Evolutionary conservation across 331 rosid genomes (phyloP).

Genomic region (Rhamnella rubrinervis): DNA sequence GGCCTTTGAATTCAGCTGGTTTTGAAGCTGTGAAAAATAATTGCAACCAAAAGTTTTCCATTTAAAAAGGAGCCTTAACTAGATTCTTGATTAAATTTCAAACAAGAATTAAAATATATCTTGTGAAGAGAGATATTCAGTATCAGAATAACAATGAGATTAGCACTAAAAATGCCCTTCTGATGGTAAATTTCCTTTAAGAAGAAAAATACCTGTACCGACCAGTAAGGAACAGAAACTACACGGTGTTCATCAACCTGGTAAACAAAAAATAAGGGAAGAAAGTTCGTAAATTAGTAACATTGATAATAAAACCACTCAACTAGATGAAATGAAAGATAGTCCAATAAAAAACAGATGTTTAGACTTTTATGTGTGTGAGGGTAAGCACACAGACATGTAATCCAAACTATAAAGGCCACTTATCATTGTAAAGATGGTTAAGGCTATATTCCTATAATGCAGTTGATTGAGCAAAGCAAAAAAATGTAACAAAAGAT

Average conservation of each 20-base stretch:
- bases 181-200: not conserved
- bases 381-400: not conserved
- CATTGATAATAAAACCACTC: slow-evolving; percentile 11
- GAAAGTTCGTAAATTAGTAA: slow-evolving; percentile 18
- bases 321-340: not conserved
- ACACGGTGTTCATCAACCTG: slow-evolving; percentile 95
- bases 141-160: not conserved
- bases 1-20: too few species aligned
- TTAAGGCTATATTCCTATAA: not conserved
- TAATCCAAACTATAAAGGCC: not conserved
- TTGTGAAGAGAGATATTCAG: too few species aligned
- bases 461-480: not conserved
- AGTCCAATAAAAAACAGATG: not conserved
- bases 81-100: not conserved
- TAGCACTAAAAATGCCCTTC: slow-evolving; percentile 7
- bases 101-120: not conserved
- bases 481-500: too few species aligned
- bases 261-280: slow-evolving; percentile 26
- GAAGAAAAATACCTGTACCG: slow-evolving; percentile 61
- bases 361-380: not conserved
- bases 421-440: not conserved
- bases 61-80: too few species aligned
- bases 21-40: too few species aligned
- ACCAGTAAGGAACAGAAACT: slow-evolving; percentile 69
- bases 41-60: too few species aligned